Evolutionary conservation across 2,329 filamentous ascomycete species (phyloP).

Genomic region (Colletotrichum truncatum): DNA sequence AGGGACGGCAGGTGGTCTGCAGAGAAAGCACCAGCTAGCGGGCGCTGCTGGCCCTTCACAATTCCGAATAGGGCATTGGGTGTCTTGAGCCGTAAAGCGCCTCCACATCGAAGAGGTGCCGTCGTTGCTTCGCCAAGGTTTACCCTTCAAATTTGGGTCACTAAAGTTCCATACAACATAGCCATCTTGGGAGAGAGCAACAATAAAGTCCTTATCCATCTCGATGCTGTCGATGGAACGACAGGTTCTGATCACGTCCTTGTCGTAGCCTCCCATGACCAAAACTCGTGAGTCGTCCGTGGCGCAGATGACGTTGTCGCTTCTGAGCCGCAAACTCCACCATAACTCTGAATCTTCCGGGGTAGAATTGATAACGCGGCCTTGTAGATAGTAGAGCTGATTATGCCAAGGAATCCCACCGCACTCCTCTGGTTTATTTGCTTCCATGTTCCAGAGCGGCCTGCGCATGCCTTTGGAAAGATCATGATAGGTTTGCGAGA

Average conservation of each 20-base stretch:
- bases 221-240: neutral
- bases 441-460: neutral
- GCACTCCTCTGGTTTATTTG: accelerated
- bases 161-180: slow-evolving; percentile 7
- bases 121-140: neutral
- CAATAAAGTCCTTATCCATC: slow-evolving; percentile 9
- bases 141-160: neutral
- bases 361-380: slow-evolving; percentile 27
- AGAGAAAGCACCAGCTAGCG: too few relatives aligned
- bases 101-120: too few relatives aligned
- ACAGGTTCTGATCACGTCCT: neutral
- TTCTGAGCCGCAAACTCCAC: too few relatives aligned
- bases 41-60: too few relatives aligned
- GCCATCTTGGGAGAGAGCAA: neutral
- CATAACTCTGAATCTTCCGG: too few relatives aligned
- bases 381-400: slow-evolving; percentile 37
- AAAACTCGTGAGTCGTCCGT: neutral
- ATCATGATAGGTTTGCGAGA: neutral
- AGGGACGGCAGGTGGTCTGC: too few relatives aligned
- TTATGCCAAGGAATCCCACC: slow-evolving; percentile 33
- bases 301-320: neutral
- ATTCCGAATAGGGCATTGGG: too few relatives aligned
- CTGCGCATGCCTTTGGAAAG: neutral
- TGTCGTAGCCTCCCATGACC: neutral
- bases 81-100: too few relatives aligned